Base-by-base conservation (phyloP, 148 eudicot species). In the Camellia lanceoleosa region DNA sequence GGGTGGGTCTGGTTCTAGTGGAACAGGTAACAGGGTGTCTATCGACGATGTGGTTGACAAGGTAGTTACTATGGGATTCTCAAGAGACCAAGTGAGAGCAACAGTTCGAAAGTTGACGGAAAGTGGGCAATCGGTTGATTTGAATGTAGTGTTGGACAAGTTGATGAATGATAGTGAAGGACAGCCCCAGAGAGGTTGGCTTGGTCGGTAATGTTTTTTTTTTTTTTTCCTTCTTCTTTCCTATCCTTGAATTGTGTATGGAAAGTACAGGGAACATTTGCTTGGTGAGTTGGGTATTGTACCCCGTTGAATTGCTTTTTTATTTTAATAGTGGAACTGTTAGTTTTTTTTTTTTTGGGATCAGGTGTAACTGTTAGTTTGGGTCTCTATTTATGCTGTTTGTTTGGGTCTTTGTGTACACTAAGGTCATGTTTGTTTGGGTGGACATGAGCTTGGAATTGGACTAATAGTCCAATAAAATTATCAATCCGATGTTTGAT, bases 61-160 rank as follows among this genome's bases (percentile, higher is more conserved):
- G 80, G 92, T 95, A 52, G 88, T 96, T 1, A 90, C 64, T 23
- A 95, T 95, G 98, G 98, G 98, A 43, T 95, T 95, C 79, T 82
- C 98, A 8, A 93, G 97, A 76, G 98, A 95, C 43, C 94, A 90
- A 80, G 98, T 93, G 7, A 88, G 88, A 79, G 98, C 91, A 19
- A 95, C 96, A 2, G 98, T 95, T 9, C 84, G 93, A n/a, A 90
- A 82, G 81, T 71, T 95, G 81, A 93, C 94, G 0, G 97, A 95
- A 78, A 93, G 88, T 70, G 98, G 97, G 3, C 97, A 95, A 86
- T 78, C 94, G 1, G 97, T 93, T 65, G 98, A 95, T 80, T 80
- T 95, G 84, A 93, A 95, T 80, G 76, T 90, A n/a, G 98, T 95
- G 67, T 81, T 95, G 78, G 98, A 95, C 82, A 95, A 93, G 84